Evolutionary conservation across 257 asterid genomes (phyloP).

Genomic region (Paraleonurus japonicus): DNA sequence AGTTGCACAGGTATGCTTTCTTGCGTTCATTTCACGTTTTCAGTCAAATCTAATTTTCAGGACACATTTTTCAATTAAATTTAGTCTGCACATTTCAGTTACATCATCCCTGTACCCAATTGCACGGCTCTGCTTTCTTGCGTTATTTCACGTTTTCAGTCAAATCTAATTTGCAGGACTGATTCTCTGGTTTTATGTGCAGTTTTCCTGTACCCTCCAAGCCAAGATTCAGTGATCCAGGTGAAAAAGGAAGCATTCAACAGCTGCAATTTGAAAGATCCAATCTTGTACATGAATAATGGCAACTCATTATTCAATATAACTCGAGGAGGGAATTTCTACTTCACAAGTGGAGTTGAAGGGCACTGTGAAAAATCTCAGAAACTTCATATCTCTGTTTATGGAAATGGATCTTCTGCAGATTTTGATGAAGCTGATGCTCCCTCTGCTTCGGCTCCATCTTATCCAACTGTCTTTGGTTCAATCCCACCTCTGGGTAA

Average conservation of each 20-base stretch:
- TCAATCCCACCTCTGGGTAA: constrained; percentile 55
- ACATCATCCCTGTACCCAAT: no score
- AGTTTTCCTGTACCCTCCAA: constrained; percentile 97
- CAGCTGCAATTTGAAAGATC: constrained; percentile 72
- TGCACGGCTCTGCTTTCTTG: no score
- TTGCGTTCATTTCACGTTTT: no score
- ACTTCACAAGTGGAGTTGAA: constrained; percentile 73
- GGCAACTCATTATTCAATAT: constrained; percentile 84
- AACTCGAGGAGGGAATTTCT: constrained; percentile 52
- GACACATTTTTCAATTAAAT: no score
- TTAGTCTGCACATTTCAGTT: no score
- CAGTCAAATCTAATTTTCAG: no score
- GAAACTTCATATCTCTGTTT: constrained; percentile 60
- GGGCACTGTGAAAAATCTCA: constrained; percentile 68
- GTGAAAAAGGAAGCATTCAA: constrained; percentile 56
- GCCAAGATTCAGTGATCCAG: constrained; percentile 85
- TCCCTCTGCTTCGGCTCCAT: constrained; percentile 67
- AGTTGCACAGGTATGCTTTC: no score
- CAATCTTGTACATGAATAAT: constrained; percentile 65
- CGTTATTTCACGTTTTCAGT: no score
- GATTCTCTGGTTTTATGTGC: no score
- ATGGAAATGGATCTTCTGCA: constrained; percentile 57
- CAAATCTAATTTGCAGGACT: no score
- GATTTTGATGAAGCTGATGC: constrained; percentile 42
- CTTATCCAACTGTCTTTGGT: constrained; percentile 62